Evolutionary conservation across 805 yeast genomes (phyloP).

Genomic region (Wickerhamiella slavikovae): DNA sequence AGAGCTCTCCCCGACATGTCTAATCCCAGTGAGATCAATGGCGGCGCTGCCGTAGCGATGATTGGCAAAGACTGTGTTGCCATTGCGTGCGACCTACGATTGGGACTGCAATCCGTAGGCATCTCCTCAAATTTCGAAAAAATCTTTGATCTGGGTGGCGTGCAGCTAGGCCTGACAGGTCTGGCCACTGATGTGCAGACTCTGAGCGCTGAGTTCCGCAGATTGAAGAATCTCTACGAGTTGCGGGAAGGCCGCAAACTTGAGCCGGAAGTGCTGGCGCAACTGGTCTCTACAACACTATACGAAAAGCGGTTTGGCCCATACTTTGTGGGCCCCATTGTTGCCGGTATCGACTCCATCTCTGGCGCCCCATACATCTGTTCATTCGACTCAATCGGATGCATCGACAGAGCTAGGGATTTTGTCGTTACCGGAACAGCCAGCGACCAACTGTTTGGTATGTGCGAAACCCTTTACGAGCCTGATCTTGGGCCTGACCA

Average conservation of each 20-base stretch:
- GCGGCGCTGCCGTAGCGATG: slow-evolving; percentile 98
- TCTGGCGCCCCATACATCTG: slow-evolving; percentile 76
- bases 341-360: slow-evolving; percentile 80
- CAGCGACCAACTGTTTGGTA: slow-evolving; percentile 88
- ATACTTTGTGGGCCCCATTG: slow-evolving; percentile 89
- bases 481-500: slow-evolving; percentile 89
- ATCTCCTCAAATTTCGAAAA: slow-evolving; percentile 85
- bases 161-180: slow-evolving; percentile 83
- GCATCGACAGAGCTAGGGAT: slow-evolving; percentile 87
- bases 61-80: slow-evolving; percentile 97
- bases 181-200: slow-evolving; percentile 88
- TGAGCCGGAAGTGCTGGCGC: slow-evolving; percentile 87
- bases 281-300: slow-evolving; percentile 71
- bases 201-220: slow-evolving; percentile 54
- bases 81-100: slow-evolving; percentile 83
- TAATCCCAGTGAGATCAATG: slow-evolving; percentile 20
- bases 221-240: slow-evolving; percentile 73
- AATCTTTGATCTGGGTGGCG: slow-evolving; percentile 58
- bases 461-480: slow-evolving; percentile 94
- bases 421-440: slow-evolving; percentile 94
- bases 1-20: slow-evolving; percentile 14
- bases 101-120: slow-evolving; percentile 87
- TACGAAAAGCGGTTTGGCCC: slow-evolving; percentile 86
- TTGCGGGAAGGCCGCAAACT: slow-evolving; percentile 78
- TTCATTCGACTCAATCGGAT: slow-evolving; percentile 90